phyloP scores from a whole-genome alignment of 768 basidiomycete species.

The Coprinopsis cinerea region DNA sequence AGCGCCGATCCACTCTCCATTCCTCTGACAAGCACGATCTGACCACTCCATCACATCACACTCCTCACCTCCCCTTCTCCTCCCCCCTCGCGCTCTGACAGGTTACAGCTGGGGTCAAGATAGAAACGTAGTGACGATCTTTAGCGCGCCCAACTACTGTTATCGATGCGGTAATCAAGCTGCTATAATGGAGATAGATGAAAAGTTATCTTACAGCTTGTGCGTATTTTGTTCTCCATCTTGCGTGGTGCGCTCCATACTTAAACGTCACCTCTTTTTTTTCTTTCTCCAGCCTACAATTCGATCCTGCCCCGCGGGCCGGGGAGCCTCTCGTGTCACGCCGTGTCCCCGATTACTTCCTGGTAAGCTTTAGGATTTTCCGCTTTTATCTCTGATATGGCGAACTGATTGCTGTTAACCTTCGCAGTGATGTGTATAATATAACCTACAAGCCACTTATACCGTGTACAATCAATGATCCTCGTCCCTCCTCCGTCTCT shows the following conservation, averaged over 20 bases:
- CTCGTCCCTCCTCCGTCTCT: too few species aligned
- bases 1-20: slow-evolving; percentile 20
- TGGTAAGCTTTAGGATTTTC: slow-evolving; percentile 45
- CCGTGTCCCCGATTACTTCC: slow-evolving; percentile 92
- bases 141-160: slow-evolving; percentile 99
- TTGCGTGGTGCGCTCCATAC: too few species aligned
- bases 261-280: neutral
- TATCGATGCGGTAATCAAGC: slow-evolving; percentile 99
- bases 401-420: neutral
- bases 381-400: neutral
- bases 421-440: slow-evolving; percentile 22
- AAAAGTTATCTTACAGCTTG: slow-evolving; percentile 94
- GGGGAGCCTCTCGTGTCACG: slow-evolving; percentile 97
- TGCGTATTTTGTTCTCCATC: slow-evolving; percentile 32
- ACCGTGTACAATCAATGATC: slow-evolving; percentile 25
- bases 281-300: slow-evolving; percentile 74
- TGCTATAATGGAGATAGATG: slow-evolving; percentile 99
- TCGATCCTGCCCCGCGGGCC: slow-evolving; percentile 97
- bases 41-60: neutral
- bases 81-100: slow-evolving; percentile 21
- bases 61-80: slow-evolving; percentile 10
- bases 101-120: slow-evolving; percentile 98
- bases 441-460: slow-evolving; percentile 27
- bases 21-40: neutral
- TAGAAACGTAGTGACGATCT: slow-evolving; percentile 98